Base-by-base conservation (phyloP, 495 filamentous ascomycete genomes). In the Hyaloscypha finlandica region DNA sequence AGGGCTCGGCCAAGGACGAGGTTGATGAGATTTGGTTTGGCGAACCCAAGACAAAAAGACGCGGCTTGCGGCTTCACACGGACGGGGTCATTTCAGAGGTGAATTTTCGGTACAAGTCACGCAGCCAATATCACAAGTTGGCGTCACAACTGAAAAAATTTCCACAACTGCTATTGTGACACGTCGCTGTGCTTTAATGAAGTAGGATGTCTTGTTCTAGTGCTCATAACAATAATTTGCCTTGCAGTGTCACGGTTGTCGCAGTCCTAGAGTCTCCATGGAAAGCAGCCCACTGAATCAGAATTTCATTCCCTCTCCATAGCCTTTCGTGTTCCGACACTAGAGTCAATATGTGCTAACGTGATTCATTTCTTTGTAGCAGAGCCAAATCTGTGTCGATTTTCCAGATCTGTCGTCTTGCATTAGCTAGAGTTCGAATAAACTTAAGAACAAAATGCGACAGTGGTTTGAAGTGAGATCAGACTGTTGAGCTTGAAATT, bases 401-500 rank as follows among this genome's bases (percentile, higher is more conserved):
- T 11, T 6, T 51, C 45, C 45, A 42, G 39, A 56, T 61, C 54
- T 67, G 52, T 37, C 25, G 31, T 25, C 14, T 30, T 39, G 37
- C 42, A 48, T 59, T 67, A 64, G 53, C 58, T 39, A 60, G 42
- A 30, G 42, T 19, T 11, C 53, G 4, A 6, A 58, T 14, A 6
- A 11, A 2, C 19, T 54, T 58, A n/a, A 39, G 8, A 31, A 31
- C 20, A 45, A 12, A 58, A 25, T 29, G 29, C 14, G 58, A n/a
- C 12, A 59, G 30, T 29, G 20, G 37, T 37, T 8, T 56, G 22
- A 32, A 55, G 30, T 30, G 54, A 48, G 64, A 68, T 85, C 83
- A 85, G 82, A 85, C 81, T 84, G 83, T 85, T 85, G 83, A 85
- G 82, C 82, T 85, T 85, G 83, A 85, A 80, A 75, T 59, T 78